A percentile compares a stretch with the other conserved stretches of the same genome.
Conservation (phyloP, 140 eudicot species). For the Ambrosia hybrid region DNA sequence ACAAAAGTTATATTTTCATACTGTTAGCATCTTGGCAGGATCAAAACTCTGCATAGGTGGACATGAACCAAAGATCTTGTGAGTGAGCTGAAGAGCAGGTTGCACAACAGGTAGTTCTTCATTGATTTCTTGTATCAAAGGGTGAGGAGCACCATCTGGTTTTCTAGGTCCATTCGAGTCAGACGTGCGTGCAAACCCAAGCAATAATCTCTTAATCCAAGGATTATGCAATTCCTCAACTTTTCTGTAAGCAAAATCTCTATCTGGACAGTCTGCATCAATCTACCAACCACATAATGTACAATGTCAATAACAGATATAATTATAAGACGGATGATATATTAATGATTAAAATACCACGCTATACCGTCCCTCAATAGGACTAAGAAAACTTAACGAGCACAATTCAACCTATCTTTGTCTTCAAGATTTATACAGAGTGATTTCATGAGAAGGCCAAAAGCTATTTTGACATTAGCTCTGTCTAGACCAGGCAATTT, state of each 20-base stretch:
- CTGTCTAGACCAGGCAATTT: no score
- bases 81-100: conserved; percentile 88
- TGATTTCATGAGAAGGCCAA: neutral
- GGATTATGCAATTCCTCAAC: conserved; percentile 83
- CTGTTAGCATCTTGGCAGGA: conserved; percentile 93
- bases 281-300: conserved; percentile 50
- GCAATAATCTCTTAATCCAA: conserved; percentile 80
- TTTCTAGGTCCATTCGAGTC: conserved; percentile 78
- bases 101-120: conserved; percentile 67
- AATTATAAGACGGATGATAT: no score
- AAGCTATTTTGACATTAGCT: no score
- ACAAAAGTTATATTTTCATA: conserved; percentile 28
- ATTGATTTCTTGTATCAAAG: conserved; percentile 79
- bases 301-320: conserved; percentile 6
- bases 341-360: no score
- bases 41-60: conserved; percentile 99
- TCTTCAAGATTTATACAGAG: neutral
- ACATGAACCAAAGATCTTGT: conserved; percentile 88
- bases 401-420: conserved; percentile 4
- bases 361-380: no score
- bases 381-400: neutral
- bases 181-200: conserved; percentile 96
- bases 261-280: conserved; percentile 71
- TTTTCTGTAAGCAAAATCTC: conserved; percentile 75
- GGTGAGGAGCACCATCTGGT: conserved; percentile 66